Evolutionary conservation across 306 rosid genomes (phyloP), one percentile per base, ranked within the genome.

Genomic region (Ziziphus jujuba): DNA sequence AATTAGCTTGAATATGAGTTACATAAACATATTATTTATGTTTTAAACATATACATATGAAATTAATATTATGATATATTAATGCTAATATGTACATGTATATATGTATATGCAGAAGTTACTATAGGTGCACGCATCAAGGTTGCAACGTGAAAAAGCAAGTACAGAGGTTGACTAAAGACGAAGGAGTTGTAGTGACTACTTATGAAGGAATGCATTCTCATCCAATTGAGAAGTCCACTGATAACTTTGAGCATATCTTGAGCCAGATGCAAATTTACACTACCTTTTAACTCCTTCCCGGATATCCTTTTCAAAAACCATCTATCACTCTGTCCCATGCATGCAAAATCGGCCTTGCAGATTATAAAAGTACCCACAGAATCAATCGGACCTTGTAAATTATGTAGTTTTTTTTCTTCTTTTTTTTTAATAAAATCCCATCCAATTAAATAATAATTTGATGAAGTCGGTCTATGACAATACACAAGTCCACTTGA

Each of bases 71-170:
- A 38, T 38, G 16, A 11, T 33, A 16, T 36, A 0, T 50, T 24
- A 2, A 24, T 63, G 7, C 23, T 25, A 5, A 25, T n/a, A 14
- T 45, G 34, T n/a, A n/a, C n/a, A n/a, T 22, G 44, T 56, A 17
- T 7, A 13, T 44, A 33, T 43, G 22, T 6, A 5, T 53, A 0
- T 75, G 34, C 69, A 82, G 87, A 65, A 82, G 84, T 66, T 82
- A 82, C 81, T 82, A 82, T 61, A 65, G 87, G 45, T 82, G 87
- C 72, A 82, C 87, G 44, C 57, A 79, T 61, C 79, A 82, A 60
- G 84, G 84, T 1, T 82, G 87, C 75, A 75, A 65, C 49, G 87
- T 82, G 65, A 82, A 82, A 33, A 82, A 79, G 75, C 87, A 82
- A 68, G 84, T 82, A 36, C 87, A 82, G 60, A 73, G 87, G 62